A percentile compares a stretch with the other conserved stretches of the same genome.
Conservation (phyloP, 129 eudicot genomes). For the Escallonia herrerae region DNA sequence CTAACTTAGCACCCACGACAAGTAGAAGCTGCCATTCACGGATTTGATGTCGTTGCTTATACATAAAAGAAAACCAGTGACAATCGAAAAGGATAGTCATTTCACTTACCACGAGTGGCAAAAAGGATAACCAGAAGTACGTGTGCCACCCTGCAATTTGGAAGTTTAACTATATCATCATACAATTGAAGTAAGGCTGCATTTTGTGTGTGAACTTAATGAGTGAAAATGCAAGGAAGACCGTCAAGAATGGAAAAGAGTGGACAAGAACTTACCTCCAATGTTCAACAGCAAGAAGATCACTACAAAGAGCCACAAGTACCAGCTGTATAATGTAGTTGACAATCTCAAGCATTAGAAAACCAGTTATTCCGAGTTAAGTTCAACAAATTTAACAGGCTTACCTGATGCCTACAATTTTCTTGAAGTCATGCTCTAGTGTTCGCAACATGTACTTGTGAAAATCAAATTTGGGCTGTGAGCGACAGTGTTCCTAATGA, state of each 20-base stretch:
- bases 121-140: slow-evolving; percentile 82
- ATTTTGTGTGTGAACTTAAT: neutral
- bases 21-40: slow-evolving; percentile 26
- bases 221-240: neutral
- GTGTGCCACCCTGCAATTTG: slow-evolving; percentile 76
- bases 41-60: neutral
- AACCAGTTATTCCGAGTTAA: neutral
- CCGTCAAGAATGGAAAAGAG: neutral
- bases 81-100: neutral
- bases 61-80: neutral
- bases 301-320: slow-evolving; percentile 88
- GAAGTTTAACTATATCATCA: neutral
- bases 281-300: slow-evolving; percentile 76
- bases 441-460: slow-evolving; percentile 77
- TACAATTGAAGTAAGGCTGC: neutral
- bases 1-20: slow-evolving; percentile 32
- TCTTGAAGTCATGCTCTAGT: slow-evolving; percentile 66
- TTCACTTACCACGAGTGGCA: slow-evolving; percentile 73
- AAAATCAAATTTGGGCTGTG: slow-evolving; percentile 46
- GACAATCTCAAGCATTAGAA: slow-evolving; percentile 4
- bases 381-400: neutral
- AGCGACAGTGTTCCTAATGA: slow-evolving; percentile 39
- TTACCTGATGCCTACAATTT: slow-evolving; percentile 66
- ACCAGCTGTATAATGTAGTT: slow-evolving; percentile 55
- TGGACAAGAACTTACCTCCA: slow-evolving; percentile 34